Conservation (phyloP, 225 moss, liverwort and hornwort species). For the Physcomitrellopsis africana region DNA sequence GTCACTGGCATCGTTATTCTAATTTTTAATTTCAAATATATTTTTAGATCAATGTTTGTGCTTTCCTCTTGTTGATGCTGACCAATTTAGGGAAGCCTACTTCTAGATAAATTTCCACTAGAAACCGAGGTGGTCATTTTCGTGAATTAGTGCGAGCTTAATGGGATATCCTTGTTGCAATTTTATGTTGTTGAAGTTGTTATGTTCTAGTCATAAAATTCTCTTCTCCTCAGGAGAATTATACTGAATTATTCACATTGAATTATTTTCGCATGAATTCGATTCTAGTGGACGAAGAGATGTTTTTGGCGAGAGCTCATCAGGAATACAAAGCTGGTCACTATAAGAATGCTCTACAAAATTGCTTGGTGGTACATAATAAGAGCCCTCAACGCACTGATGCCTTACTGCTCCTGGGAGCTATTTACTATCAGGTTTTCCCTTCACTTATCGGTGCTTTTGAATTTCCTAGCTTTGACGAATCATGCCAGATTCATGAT, state of each 20-base stretch:
- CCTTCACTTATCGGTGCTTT: not conserved
- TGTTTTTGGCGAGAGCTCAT: slow-evolving; percentile 75
- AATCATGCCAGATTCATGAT: not conserved
- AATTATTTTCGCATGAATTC: not conserved
- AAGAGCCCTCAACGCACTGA: slow-evolving; percentile 84
- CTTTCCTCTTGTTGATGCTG: not conserved
- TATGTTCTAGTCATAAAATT: not conserved
- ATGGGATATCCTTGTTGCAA: not conserved
- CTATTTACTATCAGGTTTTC: slow-evolving; percentile 95
- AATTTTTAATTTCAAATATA: no score
- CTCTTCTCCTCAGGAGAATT: slow-evolving; percentile 1
- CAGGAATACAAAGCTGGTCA: slow-evolving; percentile 90
- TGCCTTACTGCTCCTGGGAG: slow-evolving; percentile 80
- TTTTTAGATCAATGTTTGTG: not conserved
- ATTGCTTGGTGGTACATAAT: slow-evolving; percentile 72
- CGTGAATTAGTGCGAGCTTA: no score
- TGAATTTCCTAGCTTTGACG: not conserved
- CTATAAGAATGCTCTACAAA: slow-evolving; percentile 77
- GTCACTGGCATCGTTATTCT: not conserved
- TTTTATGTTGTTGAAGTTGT: not conserved
- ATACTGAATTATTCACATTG: not conserved
- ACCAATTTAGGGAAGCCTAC: not conserved
- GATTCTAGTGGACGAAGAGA: slow-evolving; percentile 69
- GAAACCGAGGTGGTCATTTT: no score
- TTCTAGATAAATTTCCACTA: no score